These are phyloP conservation scores for Metschnikowia proteae DNA, from an alignment of 805 yeast genomes.

Conservation along the genomic window DNA sequence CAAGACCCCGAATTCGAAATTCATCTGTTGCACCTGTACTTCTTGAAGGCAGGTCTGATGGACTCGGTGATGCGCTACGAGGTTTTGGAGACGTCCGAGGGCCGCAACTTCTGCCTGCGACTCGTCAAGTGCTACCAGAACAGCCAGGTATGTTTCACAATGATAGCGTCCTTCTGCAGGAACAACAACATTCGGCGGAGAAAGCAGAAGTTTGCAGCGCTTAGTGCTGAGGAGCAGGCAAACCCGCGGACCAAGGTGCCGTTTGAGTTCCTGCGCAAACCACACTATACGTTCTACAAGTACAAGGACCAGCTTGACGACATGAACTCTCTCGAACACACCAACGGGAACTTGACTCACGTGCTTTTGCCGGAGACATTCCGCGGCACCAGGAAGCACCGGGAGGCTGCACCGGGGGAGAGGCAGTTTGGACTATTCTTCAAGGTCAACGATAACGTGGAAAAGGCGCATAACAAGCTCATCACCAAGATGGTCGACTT, in stretches of 20 bases:
- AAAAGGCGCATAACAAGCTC: constrained; percentile 19
- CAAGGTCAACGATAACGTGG: constrained; percentile 27
- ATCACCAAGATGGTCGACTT: constrained; percentile 21
- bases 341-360: constrained; percentile 28
- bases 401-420: constrained; percentile 18
- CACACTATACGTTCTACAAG: constrained; percentile 21
- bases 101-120: constrained; percentile 24
- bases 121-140: constrained; percentile 24
- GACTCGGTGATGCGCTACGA: constrained; percentile 25
- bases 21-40: constrained; percentile 28
- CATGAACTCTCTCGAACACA: constrained; percentile 21
- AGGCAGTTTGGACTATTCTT: constrained; percentile 29
- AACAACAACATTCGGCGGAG: constrained; percentile 17
- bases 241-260: constrained; percentile 18
- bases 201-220: constrained; percentile 9
- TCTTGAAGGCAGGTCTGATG: constrained; percentile 24
- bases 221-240: constrained; percentile 12
- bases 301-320: constrained; percentile 14
- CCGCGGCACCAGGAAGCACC: constrained; percentile 4
- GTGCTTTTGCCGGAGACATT: constrained; percentile 24
- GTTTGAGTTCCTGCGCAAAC: constrained; percentile 21
- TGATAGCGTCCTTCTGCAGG: constrained; percentile 23
- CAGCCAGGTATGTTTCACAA: constrained; percentile 20
- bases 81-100: constrained; percentile 21
- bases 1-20: constrained; percentile 22